Base-by-base conservation (phyloP, 331 rosid species). In the Acacia concinna region DNA sequence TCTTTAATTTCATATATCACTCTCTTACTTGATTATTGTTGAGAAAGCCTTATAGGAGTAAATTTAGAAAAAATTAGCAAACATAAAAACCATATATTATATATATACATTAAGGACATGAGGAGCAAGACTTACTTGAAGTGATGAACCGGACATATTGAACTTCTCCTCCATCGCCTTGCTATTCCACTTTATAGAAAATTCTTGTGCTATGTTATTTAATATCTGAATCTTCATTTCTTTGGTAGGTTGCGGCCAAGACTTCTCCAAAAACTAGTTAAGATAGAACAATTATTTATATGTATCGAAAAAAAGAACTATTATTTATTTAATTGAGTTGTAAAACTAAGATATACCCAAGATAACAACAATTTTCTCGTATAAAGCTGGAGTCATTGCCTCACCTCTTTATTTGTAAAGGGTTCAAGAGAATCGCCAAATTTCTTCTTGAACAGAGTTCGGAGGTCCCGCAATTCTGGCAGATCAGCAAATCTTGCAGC, bases 401-500 rank as follows among this genome's bases (percentile, higher is more conserved):
- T 66, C 97, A 93, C 99, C 97, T 96, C 87, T 77, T 51, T 68
- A 52, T 85, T 68, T 28, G 56, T 25, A 25, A 51, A 77, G 17
- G 85, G 85, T 51, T 86, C 85, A 59, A 86, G 86, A 35, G 69
- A 41, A 77, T 68, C 66, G 56, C 76, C 85, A 35, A 38, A 86
- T 80, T 80, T 83, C 9, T 71, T 82, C 2, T 77, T 68, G 28
- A 96, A 91, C 38, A 87, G 67, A 8, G 73, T 85, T 86, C 98
- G 83, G 81, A 96, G 90, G 0, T 89, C 87, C 1, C 99, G 94
- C 30, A 96, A 79, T 81, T 96, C 99, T 0, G 98, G 99, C 69
- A 91, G 85, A 81, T 93, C 98, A 32, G 97, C 80, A 74, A 93
- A 89, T 63, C 98, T 86, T 56, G 98, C 93, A 43, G 99, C 98